These are phyloP conservation scores for Calycina herbarum DNA, from an alignment of 2,329 filamentous ascomycete species.

Conservation along the genomic window DNA sequence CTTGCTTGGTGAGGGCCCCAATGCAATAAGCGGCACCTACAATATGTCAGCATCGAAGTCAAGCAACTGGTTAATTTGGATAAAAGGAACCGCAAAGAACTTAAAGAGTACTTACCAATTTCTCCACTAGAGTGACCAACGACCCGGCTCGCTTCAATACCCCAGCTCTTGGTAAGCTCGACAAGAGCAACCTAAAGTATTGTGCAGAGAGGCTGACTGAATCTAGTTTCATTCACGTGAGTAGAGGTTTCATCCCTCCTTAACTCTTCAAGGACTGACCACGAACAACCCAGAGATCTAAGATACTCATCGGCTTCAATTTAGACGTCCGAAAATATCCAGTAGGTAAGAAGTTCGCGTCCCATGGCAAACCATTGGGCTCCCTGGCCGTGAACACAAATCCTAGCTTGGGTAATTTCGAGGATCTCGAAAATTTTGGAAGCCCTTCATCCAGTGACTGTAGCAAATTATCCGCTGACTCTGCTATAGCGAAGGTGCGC, in stretches of 20 bases:
- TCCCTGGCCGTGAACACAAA: conserved; percentile 21
- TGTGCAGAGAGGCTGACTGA: conserved; percentile 45
- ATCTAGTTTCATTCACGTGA: conserved; percentile 38
- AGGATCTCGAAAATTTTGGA: conserved; percentile 31
- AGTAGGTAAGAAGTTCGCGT: conserved; percentile 21
- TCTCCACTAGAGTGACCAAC: conserved; percentile 48
- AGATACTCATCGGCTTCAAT: conserved; percentile 30
- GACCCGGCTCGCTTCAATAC: conserved; percentile 40
- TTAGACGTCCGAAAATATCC: conserved; percentile 37
- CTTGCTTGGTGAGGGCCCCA: neutral
- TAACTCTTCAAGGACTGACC: conserved; percentile 37
- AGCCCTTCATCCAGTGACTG: neutral
- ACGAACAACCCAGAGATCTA: conserved; percentile 39
- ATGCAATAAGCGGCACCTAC: too few relatives aligned
- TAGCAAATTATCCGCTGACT: neutral
- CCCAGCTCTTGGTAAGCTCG: conserved; percentile 44
- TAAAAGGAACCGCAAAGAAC: too few relatives aligned
- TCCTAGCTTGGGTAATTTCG: conserved; percentile 6
- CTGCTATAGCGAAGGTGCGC: neutral
- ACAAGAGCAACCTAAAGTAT: conserved; percentile 48
- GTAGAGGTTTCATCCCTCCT: conserved; percentile 36
- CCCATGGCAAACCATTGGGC: conserved; percentile 25
- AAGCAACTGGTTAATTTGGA: neutral
- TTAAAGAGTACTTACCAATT: conserved; percentile 32
- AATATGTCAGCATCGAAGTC: too few relatives aligned